Conservation (phyloP, 352 stramenopile genomes). For the Phytophthora fragariaefolia region DNA sequence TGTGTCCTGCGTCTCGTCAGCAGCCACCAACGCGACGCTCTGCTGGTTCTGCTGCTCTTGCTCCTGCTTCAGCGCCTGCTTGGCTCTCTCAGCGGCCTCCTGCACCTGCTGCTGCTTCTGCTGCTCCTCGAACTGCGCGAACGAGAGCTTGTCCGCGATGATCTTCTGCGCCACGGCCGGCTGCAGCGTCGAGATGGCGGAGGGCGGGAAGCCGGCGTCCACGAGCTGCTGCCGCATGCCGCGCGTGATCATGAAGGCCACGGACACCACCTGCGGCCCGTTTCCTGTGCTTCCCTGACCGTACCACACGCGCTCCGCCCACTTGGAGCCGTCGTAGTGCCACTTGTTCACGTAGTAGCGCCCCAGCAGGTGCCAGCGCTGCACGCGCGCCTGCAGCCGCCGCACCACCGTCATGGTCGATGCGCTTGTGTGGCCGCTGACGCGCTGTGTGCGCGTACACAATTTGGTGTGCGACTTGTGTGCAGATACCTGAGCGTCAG, state of each 20-base stretch:
- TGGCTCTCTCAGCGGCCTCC: conserved; percentile 27
- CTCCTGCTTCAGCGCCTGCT: conserved; percentile 28
- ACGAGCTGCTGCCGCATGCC: conserved; percentile 72
- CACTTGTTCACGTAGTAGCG: conserved; percentile 88
- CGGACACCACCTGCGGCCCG: conserved; percentile 57
- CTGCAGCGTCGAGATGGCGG: conserved; percentile 68
- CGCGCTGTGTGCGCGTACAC: neutral
- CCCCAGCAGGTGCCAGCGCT: conserved; percentile 71
- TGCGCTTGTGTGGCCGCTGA: conserved; percentile 3
- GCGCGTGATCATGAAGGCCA: conserved; percentile 89
- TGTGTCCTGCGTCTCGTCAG: conserved; percentile 9
- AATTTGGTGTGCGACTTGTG: neutral
- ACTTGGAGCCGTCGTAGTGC: conserved; percentile 84
- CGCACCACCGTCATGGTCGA: conserved; percentile 42
- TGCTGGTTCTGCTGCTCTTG: conserved; percentile 22
- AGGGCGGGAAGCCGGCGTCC: conserved; percentile 56
- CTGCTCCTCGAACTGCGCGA: conserved; percentile 54
- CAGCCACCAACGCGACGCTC: conserved; percentile 9
- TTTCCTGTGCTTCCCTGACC: conserved; percentile 52
- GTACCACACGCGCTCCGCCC: conserved; percentile 75
- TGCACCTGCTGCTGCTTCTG: conserved; percentile 44
- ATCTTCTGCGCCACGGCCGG: conserved; percentile 65
- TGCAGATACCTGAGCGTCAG: neutral
- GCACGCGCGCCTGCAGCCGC: conserved; percentile 48
- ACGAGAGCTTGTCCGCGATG: conserved; percentile 64